Base-by-base conservation (phyloP, 345 rosid species). In the Euclidium syriacum region DNA sequence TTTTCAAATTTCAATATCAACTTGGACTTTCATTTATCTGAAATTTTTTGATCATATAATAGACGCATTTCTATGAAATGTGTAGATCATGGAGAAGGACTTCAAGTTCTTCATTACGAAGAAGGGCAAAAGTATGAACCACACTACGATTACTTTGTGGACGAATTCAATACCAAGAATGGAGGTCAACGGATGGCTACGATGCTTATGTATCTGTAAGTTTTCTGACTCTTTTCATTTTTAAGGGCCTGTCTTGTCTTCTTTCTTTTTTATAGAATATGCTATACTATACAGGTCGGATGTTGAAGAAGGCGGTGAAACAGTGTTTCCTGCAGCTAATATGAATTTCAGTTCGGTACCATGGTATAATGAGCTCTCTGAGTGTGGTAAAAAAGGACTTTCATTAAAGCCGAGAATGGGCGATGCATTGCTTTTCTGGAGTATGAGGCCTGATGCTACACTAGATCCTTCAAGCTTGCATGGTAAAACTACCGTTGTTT, bases 261-360 rank as follows among this genome's bases (percentile, higher is more conserved):
- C 23, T 44, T 54, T 35, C 33, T 26, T 35, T 76, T 36, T 43
- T 24, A 20, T 53, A 67, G 20, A 17, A 40, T 62, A 57, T 52
- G 32, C 33, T 38, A n/a, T n/a, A n/a, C 8, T 53, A 51, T 35
- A 64, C 77, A 92, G 98, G 75, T 89, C 95, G 12, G 98, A 87
- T 77, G 95, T 87, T 67, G 98, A 92, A 78, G 95, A 89, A 81
- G 98, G 95, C 23, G 98, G 98, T 30, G 98, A 92, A 76, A 92
- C 98, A 2, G 83, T 89, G 58, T 92, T 92, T 74, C 96, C 96
- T 53, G 58, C 72, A 27, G 91, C 91, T 52, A 75, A 65, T 53
- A 77, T 79, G 77, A 89, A 89, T 68, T 47, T 73, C 59, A 89
- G 84, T 50, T 55, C 85, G 10, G 88, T 79, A 6, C 85, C 86